Percentiles rank a stretch among this genome's conserved stretches.
phyloP scores from a whole-genome alignment of 1,139 yeast genomes.

The Saccharomyces hybrid region DNA sequence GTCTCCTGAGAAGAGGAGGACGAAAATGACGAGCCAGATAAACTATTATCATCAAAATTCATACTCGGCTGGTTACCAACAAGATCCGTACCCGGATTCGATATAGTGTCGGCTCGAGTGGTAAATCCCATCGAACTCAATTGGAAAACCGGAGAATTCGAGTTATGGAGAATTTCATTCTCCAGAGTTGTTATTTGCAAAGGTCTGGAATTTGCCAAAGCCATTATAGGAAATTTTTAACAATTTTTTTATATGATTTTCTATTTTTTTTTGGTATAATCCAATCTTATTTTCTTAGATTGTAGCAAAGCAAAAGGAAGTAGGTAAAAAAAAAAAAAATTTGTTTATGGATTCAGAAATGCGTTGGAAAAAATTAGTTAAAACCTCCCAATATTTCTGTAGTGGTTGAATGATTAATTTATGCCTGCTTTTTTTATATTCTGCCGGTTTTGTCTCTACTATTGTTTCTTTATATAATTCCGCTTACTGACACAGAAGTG shows the following conservation, averaged over 20 bases:
- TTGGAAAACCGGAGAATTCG: constrained; percentile 30
- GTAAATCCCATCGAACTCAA: constrained; percentile 21
- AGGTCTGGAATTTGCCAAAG: constrained; percentile 32
- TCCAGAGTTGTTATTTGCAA: constrained; percentile 27
- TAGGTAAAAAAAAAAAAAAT: neutral
- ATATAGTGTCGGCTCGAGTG: neutral
- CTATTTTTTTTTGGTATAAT: neutral
- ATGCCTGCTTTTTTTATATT: neutral
- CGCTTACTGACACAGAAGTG: neutral
- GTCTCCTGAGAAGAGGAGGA: neutral
- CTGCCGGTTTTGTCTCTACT: neutral
- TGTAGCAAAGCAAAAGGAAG: constrained; percentile 3
- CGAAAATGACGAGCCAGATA: neutral
- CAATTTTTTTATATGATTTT: neutral
- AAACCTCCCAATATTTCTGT: neutral
- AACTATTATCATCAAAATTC: neutral
- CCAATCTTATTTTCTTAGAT: neutral
- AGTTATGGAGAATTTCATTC: constrained; percentile 27
- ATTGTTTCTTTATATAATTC: neutral
- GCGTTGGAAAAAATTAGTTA: neutral
- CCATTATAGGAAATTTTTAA: constrained; percentile 19
- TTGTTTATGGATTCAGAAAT: neutral
- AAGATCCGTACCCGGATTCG: neutral
- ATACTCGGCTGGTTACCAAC: neutral
- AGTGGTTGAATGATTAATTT: neutral